These are phyloP conservation scores for Myxozyma udenii DNA, from an alignment of 805 yeast genomes.

Conservation along the genomic window DNA sequence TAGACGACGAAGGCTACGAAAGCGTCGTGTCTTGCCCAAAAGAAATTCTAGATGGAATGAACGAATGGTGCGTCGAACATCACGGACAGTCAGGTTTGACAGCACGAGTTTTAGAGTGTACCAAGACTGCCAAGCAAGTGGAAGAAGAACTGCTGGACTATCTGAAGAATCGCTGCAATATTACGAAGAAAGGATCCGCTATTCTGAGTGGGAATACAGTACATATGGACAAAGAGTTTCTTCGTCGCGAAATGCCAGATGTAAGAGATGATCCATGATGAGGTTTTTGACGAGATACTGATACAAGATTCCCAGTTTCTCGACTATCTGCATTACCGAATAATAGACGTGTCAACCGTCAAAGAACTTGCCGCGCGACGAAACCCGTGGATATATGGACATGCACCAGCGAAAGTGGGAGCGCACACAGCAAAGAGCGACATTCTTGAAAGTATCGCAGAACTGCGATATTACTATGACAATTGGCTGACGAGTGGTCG, in stretches of 20 bases:
- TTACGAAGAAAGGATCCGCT: slow-evolving; percentile 56
- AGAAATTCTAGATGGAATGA: slow-evolving; percentile 64
- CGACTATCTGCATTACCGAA: slow-evolving; percentile 63
- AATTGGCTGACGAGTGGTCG: slow-evolving; percentile 51
- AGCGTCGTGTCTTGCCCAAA: slow-evolving; percentile 71
- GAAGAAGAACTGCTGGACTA: slow-evolving; percentile 64
- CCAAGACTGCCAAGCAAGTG: slow-evolving; percentile 56
- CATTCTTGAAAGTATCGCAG: slow-evolving; percentile 82
- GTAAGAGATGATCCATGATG: slow-evolving; percentile 47
- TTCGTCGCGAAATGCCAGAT: slow-evolving; percentile 78
- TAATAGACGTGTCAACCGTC: slow-evolving; percentile 85
- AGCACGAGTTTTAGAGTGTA: slow-evolving; percentile 57
- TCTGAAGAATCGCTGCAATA: slow-evolving; percentile 46
- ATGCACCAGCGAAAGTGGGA: slow-evolving; percentile 60
- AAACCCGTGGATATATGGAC: slow-evolving; percentile 58
- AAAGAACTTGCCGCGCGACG: slow-evolving; percentile 78
- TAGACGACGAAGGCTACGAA: slow-evolving; percentile 74
- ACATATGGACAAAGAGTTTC: slow-evolving; percentile 84
- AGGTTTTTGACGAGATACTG: too few relatives aligned
- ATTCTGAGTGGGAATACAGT: slow-evolving; percentile 87
- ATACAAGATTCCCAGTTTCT: slow-evolving; percentile 42
- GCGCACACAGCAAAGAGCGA: slow-evolving; percentile 87
- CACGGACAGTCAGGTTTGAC: slow-evolving; percentile 78
- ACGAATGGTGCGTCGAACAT: slow-evolving; percentile 81
- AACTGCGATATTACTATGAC: slow-evolving; percentile 71